phyloP scores from a whole-genome alignment of 768 basidiomycete species.

The Boletus tomentosulus region DNA sequence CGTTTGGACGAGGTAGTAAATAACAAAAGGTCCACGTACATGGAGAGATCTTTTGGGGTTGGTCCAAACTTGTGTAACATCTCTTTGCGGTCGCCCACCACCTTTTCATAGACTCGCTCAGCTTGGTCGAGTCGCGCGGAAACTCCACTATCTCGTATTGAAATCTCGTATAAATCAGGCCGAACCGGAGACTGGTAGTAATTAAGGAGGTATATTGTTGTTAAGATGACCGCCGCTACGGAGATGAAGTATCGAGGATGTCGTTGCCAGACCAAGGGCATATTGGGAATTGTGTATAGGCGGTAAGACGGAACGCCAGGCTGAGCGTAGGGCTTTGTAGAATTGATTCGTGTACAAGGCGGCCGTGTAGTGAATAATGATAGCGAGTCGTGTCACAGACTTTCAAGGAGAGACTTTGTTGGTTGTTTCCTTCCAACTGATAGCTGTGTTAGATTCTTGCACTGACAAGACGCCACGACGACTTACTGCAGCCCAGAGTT shows the following conservation, averaged over 20 bases:
- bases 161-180: constrained; percentile 19
- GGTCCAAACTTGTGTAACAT: constrained; percentile 56
- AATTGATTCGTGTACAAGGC: constrained; percentile 6
- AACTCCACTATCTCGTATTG: constrained; percentile 34
- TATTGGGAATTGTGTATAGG: constrained; percentile 10
- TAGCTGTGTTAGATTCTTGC: background rate
- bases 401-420: background rate
- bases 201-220: constrained; percentile 46
- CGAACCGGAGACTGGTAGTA: constrained; percentile 30
- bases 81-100: constrained; percentile 38
- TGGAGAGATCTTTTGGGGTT: constrained; percentile 40
- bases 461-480: background rate
- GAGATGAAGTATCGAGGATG: constrained; percentile 52
- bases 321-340: constrained; percentile 3
- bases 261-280: constrained; percentile 35
- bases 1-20: constrained; percentile 1
- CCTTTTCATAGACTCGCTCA: constrained; percentile 43
- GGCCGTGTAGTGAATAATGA: constrained; percentile 10
- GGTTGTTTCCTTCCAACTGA: constrained; percentile 3
- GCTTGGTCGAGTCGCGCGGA: constrained; percentile 39
- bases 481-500: constrained; percentile 14
- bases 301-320: constrained; percentile 3
- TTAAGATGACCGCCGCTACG: constrained; percentile 38
- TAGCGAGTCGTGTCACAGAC: constrained; percentile 9
- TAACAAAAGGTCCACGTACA: constrained; percentile 25